Percentiles rank a stretch among this genome's conserved stretches.
Conservation (phyloP, 2,329 filamentous ascomycete species). For the Microdochium nivale region DNA sequence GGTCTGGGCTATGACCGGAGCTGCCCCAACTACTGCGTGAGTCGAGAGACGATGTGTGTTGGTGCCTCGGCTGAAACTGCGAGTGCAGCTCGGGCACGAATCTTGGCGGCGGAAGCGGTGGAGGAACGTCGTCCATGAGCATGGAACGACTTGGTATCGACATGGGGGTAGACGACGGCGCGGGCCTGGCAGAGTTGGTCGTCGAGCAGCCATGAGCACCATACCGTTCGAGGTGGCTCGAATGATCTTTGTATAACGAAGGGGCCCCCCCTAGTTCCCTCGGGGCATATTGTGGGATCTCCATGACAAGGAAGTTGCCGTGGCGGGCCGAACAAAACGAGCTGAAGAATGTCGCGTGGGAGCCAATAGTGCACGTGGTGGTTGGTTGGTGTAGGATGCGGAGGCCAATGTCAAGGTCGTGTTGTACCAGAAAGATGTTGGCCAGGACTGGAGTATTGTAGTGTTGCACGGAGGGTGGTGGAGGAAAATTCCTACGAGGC, state of each 20-base stretch:
- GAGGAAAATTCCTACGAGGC: not conserved
- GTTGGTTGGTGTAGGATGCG: not conserved
- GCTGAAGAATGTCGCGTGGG: not conserved
- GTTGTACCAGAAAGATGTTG: not conserved
- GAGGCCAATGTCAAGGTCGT: not conserved
- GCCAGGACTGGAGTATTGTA: not conserved
- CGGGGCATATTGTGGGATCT: not conserved
- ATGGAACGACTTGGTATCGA: constrained; percentile 23
- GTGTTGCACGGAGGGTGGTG: not conserved
- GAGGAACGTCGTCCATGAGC: constrained; percentile 22
- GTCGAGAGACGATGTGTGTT: constrained; percentile 17
- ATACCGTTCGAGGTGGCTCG: not conserved
- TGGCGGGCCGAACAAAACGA: not conserved
- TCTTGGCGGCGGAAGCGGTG: constrained; percentile 25
- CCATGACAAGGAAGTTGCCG: not conserved
- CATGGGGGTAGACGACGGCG: constrained; percentile 22
- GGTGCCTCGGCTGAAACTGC: constrained; percentile 7
- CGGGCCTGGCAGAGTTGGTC: constrained; percentile 39
- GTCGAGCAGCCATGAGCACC: not conserved
- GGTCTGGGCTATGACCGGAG: constrained; percentile 13
- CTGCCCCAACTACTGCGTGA: constrained; percentile 19
- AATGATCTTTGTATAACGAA: not conserved
- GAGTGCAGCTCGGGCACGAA: constrained; percentile 15
- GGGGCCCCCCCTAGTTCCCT: not conserved
- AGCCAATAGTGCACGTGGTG: not conserved